Evolutionary conservation across 1,139 yeast species (phyloP).

Genomic region (Blastobotrys malaysiensis): DNA sequence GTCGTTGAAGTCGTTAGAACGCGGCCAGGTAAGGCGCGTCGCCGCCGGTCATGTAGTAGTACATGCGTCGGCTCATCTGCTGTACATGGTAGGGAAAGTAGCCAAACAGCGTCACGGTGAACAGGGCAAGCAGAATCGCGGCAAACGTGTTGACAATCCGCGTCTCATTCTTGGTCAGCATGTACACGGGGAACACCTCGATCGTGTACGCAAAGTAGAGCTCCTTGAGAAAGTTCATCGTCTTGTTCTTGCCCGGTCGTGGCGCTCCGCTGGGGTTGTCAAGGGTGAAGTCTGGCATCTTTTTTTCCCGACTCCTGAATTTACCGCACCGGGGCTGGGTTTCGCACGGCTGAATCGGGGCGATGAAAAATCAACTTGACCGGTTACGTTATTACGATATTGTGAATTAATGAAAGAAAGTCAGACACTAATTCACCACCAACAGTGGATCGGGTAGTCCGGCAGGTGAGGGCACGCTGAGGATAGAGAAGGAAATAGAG

Average conservation of each 20-base stretch:
- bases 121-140: conserved; percentile 4
- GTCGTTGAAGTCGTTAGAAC: not conserved
- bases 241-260: conserved; percentile 2
- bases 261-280: not conserved
- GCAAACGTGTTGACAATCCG: conserved; percentile 21
- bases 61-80: conserved; percentile 20
- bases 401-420: not conserved
- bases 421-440: not conserved
- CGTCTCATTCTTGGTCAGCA: conserved; percentile 24
- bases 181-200: conserved; percentile 24
- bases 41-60: conserved; percentile 22
- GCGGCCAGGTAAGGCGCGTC: not conserved
- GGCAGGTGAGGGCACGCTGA: no score
- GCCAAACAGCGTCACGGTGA: conserved; percentile 21
- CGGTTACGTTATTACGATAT: not conserved
- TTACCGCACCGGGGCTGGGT: not conserved
- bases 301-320: not conserved
- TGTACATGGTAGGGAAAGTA: conserved; percentile 27
- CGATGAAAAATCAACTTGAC: not conserved
- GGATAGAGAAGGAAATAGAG: no score
- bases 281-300: not conserved
- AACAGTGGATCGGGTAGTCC: no score
- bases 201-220: conserved; percentile 18
- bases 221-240: conserved; percentile 11
- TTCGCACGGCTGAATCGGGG: not conserved